Conservation (phyloP, 805 yeast species). For the Zygosaccharomyces bisporus region DNA sequence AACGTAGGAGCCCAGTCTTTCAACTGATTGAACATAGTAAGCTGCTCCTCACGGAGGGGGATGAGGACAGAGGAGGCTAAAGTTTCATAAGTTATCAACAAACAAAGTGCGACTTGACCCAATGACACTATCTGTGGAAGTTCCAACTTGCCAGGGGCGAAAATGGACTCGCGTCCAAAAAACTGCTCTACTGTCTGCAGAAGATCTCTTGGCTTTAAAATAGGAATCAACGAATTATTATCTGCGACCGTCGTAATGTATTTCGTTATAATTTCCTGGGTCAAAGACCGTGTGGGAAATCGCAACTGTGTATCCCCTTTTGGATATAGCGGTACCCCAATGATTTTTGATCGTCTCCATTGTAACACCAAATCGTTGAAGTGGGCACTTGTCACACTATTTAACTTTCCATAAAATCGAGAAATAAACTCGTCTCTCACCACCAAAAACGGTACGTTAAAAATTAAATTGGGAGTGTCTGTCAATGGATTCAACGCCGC, state of each 20-base stretch:
- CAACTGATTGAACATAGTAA: constrained; percentile 18
- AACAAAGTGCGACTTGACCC: constrained; percentile 23
- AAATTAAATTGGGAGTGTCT: constrained; percentile 27
- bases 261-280: constrained; percentile 22
- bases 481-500: constrained; percentile 15
- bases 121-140: constrained; percentile 22
- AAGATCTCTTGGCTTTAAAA: constrained; percentile 25
- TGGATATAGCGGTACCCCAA: constrained; percentile 6
- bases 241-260: constrained; percentile 23
- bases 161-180: constrained; percentile 22
- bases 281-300: constrained; percentile 22
- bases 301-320: constrained; percentile 15
- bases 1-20: constrained; percentile 15
- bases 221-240: constrained; percentile 24
- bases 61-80: constrained; percentile 30
- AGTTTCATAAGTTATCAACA: constrained; percentile 28
- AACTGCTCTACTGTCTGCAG: constrained; percentile 20
- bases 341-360: constrained; percentile 16
- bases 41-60: constrained; percentile 26
- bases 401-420: constrained; percentile 19
- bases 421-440: constrained; percentile 26
- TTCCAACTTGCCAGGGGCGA: constrained; percentile 17
- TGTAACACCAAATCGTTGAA: constrained; percentile 15
- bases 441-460: constrained; percentile 21
- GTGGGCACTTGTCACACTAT: constrained; percentile 13